These are phyloP conservation scores for Rhizophora mangle DNA, from an alignment of 345 rosid genomes.

Conservation along the genomic window DNA sequence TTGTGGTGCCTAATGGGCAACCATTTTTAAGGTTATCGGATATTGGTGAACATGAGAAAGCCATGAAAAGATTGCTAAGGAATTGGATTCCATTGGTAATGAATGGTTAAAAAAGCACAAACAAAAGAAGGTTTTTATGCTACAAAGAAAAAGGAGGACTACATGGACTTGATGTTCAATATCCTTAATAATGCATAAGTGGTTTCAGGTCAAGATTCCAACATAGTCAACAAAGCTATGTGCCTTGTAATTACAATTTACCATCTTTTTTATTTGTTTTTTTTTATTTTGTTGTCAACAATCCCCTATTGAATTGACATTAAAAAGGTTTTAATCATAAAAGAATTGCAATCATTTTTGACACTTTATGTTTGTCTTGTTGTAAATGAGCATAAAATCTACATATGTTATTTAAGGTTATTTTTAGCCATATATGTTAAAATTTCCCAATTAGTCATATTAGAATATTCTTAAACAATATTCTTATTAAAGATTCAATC, in stretches of 20 bases:
- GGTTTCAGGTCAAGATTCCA: constrained; percentile 14
- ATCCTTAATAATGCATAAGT: constrained; percentile 6
- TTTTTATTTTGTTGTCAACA: not conserved
- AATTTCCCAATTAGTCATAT: no score
- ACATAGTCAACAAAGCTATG: constrained; percentile 27
- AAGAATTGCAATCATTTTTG: no score
- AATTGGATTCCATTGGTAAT: constrained; percentile 22
- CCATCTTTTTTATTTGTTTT: not conserved
- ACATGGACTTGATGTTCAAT: constrained; percentile 32
- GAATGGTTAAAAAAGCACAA: constrained; percentile 43
- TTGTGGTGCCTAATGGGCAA: not conserved
- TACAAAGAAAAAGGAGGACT: constrained; percentile 18
- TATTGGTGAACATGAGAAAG: constrained; percentile 30
- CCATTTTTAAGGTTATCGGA: constrained; percentile 35
- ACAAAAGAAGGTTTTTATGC: constrained; percentile 10
- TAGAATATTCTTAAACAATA: no score
- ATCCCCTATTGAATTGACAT: no score
- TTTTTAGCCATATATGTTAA: no score
- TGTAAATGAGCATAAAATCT: no score
- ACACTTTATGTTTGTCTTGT: no score
- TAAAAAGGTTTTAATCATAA: no score
- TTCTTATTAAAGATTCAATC: no score
- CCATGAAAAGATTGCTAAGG: constrained; percentile 26
- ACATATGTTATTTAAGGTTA: no score
- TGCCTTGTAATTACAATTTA: constrained; percentile 15